Percentiles rank a stretch among this genome's conserved stretches.
Evolutionary conservation across 495 filamentous ascomycete genomes (phyloP).

Genomic region (Beverwykella pulmonaria): DNA sequence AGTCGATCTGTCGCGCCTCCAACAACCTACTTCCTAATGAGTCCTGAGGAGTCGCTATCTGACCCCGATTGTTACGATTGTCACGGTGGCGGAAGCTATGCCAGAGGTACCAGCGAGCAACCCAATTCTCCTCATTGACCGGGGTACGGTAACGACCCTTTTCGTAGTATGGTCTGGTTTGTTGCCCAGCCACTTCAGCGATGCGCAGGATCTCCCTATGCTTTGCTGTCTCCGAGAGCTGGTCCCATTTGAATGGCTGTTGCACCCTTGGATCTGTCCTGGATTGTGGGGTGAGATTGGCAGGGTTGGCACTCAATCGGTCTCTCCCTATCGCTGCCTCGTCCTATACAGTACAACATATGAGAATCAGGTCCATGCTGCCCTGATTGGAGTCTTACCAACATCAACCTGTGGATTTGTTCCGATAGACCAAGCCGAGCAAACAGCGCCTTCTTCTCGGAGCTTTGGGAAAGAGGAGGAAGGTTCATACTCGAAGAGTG

Average conservation of each 20-base stretch:
- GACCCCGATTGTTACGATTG: slow-evolving; percentile 34
- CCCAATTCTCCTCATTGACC: slow-evolving; percentile 47
- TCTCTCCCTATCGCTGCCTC: slow-evolving; percentile 42
- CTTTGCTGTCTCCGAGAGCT: slow-evolving; percentile 45
- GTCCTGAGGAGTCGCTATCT: neutral
- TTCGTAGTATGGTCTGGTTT: slow-evolving; percentile 40
- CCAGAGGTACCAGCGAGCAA: slow-evolving; percentile 47
- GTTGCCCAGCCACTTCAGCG: slow-evolving; percentile 23
- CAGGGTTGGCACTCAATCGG: slow-evolving; percentile 36
- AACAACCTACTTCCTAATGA: neutral
- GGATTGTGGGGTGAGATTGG: slow-evolving; percentile 31
- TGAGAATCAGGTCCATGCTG: slow-evolving; percentile 3
- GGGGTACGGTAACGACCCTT: slow-evolving; percentile 37
- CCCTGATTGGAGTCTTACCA: slow-evolving; percentile 31
- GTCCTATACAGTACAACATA: slow-evolving; percentile 29
- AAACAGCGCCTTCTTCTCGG: slow-evolving; percentile 38
- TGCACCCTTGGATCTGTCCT: slow-evolving; percentile 25
- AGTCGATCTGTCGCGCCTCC: neutral
- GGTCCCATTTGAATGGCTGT: slow-evolving; percentile 41
- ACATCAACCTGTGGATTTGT: slow-evolving; percentile 38
- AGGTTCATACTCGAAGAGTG: slow-evolving; percentile 15
- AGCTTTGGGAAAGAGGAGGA: slow-evolving; percentile 20
- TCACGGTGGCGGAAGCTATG: slow-evolving; percentile 49
- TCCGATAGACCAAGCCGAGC: slow-evolving; percentile 39
- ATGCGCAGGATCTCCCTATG: slow-evolving; percentile 43